Conservation (phyloP, 306 rosid species). For the Datisca glomerata region DNA sequence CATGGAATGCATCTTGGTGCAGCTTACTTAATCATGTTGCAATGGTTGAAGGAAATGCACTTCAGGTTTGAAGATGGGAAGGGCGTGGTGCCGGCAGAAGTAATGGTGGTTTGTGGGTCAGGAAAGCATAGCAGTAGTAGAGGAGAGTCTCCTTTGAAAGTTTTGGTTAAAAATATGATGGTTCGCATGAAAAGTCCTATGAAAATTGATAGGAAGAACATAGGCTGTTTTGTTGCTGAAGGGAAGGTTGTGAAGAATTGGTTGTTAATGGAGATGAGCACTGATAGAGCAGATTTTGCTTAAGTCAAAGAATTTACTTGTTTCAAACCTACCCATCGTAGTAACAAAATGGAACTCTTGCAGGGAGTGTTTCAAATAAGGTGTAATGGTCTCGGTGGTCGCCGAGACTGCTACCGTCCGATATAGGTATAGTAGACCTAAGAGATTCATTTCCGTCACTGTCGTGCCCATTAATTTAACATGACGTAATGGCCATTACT, state of each 20-base stretch:
- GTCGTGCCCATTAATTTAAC: no score
- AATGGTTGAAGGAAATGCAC: slow-evolving; percentile 61
- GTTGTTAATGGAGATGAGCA: no score
- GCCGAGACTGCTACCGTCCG: no score
- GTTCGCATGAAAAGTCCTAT: slow-evolving; percentile 41
- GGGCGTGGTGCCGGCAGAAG: slow-evolving; percentile 24
- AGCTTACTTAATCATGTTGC: slow-evolving; percentile 49
- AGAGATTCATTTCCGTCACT: no score
- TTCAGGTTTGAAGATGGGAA: slow-evolving; percentile 19
- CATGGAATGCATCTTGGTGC: slow-evolving; percentile 69
- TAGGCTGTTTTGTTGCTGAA: slow-evolving; percentile 66
- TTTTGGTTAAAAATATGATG: slow-evolving; percentile 54
- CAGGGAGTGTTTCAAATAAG: no score
- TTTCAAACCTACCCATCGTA: no score
- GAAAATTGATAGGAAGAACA: slow-evolving; percentile 52
- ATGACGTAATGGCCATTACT: no score
- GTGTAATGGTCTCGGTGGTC: no score
- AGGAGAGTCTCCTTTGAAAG: slow-evolving; percentile 58
- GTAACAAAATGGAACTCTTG: no score
- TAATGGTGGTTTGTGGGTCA: slow-evolving; percentile 48
- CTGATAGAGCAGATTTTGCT: no score
- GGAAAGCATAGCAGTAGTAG: slow-evolving; percentile 75
- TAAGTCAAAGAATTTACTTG: no score
- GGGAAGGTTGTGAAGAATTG: slow-evolving; percentile 55
- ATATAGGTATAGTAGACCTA: no score